Percentiles rank a stretch among this genome's conserved stretches.
Conservation (phyloP, 805 yeast genomes). For the Monosporozyma siamensis region DNA sequence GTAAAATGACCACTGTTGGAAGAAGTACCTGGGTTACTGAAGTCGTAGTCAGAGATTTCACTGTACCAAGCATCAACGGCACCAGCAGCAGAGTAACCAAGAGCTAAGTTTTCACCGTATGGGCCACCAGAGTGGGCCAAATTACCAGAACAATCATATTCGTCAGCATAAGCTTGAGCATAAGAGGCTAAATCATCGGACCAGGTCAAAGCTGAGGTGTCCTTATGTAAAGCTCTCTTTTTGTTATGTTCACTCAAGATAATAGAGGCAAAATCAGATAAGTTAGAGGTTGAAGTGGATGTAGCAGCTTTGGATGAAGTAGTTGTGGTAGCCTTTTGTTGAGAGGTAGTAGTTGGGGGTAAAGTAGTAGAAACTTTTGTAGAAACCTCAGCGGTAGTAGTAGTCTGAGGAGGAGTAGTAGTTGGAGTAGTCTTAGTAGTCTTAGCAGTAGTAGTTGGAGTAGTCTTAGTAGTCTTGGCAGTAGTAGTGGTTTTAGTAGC, state of each 20-base stretch:
- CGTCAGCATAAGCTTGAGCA: constrained; percentile 43
- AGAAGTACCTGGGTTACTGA: constrained; percentile 39
- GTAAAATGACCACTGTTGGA: constrained; percentile 57
- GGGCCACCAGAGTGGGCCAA: constrained; percentile 45
- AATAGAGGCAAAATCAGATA: background rate
- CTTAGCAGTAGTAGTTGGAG: background rate
- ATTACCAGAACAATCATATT: constrained; percentile 39
- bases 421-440: background rate
- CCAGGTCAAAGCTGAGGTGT: constrained; percentile 39
- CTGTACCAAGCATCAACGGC: constrained; percentile 67
- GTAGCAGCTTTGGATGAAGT: too few relatives aligned
- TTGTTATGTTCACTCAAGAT: constrained; percentile 24
- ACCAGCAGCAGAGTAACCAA: constrained; percentile 39
- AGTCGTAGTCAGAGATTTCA: constrained; percentile 51
- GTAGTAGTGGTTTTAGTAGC: background rate
- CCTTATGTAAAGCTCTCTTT: constrained; percentile 33
- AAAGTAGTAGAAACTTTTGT: too few relatives aligned
- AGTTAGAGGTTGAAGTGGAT: constrained; percentile 1
- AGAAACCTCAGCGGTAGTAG: too few relatives aligned
- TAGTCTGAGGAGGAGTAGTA: too few relatives aligned
- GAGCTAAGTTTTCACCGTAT: constrained; percentile 73
- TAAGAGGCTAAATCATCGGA: constrained; percentile 35
- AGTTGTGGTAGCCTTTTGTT: too few relatives aligned
- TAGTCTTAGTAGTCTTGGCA: background rate
- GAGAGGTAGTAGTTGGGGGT: too few relatives aligned